A percentile compares a stretch with the other conserved stretches of the same genome.
Evolutionary conservation across 2,329 filamentous ascomycete species (phyloP).

Genomic region (Coniochaeta sp.): DNA sequence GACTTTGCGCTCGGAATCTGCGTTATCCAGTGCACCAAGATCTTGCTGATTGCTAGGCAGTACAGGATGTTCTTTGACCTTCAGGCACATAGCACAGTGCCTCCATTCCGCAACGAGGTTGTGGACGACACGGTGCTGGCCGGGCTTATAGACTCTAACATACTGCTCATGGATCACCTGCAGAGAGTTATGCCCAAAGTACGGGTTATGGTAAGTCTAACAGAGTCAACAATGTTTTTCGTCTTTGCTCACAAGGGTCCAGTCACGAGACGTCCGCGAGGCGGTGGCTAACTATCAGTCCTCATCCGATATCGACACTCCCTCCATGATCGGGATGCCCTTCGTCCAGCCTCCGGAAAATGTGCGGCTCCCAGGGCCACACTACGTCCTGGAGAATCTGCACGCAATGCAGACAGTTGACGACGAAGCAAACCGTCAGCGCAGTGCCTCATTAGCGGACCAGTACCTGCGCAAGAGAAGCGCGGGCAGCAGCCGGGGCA

Average conservation of each 20-base stretch:
- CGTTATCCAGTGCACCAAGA: conserved; percentile 14
- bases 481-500: neutral
- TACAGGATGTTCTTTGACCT: conserved; percentile 27
- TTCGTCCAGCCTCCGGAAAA: neutral
- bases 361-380: neutral
- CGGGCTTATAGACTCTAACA: conserved; percentile 23
- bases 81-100: conserved; percentile 27
- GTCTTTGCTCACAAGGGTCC: neutral
- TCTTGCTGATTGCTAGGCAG: conserved; percentile 27
- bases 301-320: neutral
- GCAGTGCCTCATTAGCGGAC: neutral
- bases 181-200: conserved; percentile 13
- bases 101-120: conserved; percentile 24
- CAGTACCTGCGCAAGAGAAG: conserved; percentile 1
- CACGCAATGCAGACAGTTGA: conserved; percentile 4
- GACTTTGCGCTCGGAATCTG: conserved; percentile 14
- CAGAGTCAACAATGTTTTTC: too few species aligned
- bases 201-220: conserved; percentile 8
- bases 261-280: neutral
- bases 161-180: conserved; percentile 27
- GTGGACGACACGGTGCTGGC: conserved; percentile 25
- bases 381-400: conserved; percentile 3
- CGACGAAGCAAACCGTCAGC: neutral
- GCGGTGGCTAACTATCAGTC: neutral
- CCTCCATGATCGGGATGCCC: neutral